Conservation (phyloP, 805 yeast genomes). For the Saturnispora kantuleensis region DNA sequence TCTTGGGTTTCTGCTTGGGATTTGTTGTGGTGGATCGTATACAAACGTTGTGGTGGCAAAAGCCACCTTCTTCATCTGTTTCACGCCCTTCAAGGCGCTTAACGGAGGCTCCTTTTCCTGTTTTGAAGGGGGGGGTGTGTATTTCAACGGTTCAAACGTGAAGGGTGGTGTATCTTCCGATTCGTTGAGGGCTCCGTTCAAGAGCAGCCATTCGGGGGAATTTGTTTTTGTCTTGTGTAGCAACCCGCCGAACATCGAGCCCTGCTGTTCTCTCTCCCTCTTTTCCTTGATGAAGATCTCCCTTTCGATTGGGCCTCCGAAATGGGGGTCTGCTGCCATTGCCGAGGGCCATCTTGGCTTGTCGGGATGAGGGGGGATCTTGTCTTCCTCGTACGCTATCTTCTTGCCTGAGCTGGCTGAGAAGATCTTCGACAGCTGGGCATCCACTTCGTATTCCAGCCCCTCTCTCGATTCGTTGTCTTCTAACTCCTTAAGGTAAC, state of each 20-base stretch:
- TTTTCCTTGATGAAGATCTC: conserved; percentile 16
- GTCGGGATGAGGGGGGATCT: conserved; percentile 44
- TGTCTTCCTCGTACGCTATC: conserved; percentile 29
- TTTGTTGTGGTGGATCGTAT: conserved; percentile 87
- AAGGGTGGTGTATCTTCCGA: conserved; percentile 18
- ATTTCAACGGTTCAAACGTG: conserved; percentile 14
- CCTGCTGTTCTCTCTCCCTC: conserved; percentile 15
- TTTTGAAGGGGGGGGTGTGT: conserved; percentile 25
- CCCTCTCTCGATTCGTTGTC: neutral
- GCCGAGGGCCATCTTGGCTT: conserved; percentile 41
- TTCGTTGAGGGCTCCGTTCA: conserved; percentile 15
- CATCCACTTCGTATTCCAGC: conserved; percentile 9
- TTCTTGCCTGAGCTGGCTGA: conserved; percentile 19
- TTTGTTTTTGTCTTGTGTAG: conserved; percentile 22
- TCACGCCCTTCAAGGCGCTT: conserved; percentile 18
- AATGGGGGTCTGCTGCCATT: conserved; percentile 26
- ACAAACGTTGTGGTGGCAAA: conserved; percentile 68
- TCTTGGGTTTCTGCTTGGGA: conserved; percentile 77
- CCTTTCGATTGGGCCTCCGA: conserved; percentile 19
- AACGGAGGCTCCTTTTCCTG: conserved; percentile 22
- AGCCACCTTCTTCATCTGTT: conserved; percentile 51
- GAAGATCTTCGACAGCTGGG: conserved; percentile 12
- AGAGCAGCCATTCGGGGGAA: conserved; percentile 12
- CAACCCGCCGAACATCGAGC: conserved; percentile 24
- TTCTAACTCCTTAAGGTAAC: conserved; percentile 32